Evolutionary conservation across 345 rosid genomes (phyloP).

Genomic region (Balakata baccata): DNA sequence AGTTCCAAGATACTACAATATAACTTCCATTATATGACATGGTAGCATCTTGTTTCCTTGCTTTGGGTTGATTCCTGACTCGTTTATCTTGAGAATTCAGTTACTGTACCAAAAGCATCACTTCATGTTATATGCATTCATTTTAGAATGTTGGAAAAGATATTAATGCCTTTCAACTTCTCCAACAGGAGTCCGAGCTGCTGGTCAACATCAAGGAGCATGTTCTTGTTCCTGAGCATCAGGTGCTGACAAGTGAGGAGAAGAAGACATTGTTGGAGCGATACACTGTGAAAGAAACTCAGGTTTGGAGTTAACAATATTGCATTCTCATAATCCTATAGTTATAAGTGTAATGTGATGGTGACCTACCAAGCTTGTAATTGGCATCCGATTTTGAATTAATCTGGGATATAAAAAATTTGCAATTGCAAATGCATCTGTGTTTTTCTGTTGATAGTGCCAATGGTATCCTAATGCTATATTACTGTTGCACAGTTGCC

Average conservation of each 20-base stretch:
- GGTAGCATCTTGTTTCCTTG: not conserved
- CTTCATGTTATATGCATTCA: not conserved
- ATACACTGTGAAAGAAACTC: constrained; percentile 81
- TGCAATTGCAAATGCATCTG: not conserved
- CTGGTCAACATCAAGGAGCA: constrained; percentile 70
- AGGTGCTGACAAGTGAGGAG: constrained; percentile 62
- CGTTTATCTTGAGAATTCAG: not conserved
- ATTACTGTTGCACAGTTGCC: constrained; percentile 23
- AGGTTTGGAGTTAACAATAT: constrained; percentile 28
- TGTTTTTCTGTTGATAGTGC: not conserved
- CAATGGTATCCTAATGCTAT: not conserved
- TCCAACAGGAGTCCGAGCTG: constrained; percentile 61
- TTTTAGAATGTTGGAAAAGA: not conserved
- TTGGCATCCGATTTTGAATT: too few species aligned
- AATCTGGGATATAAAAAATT: too few species aligned
- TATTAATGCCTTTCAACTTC: constrained; percentile 4
- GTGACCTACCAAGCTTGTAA: too few species aligned
- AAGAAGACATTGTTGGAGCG: constrained; percentile 73
- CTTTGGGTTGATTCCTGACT: not conserved
- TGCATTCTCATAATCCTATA: not conserved
- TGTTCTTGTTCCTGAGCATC: constrained; percentile 79
- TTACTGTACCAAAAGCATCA: not conserved
- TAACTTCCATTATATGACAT: not conserved
- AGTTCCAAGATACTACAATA: not conserved
- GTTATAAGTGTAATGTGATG: too few species aligned